Base-by-base conservation (phyloP, 1,284 basidiomycete genomes). In the Microbotryomycetes sp. region DNA sequence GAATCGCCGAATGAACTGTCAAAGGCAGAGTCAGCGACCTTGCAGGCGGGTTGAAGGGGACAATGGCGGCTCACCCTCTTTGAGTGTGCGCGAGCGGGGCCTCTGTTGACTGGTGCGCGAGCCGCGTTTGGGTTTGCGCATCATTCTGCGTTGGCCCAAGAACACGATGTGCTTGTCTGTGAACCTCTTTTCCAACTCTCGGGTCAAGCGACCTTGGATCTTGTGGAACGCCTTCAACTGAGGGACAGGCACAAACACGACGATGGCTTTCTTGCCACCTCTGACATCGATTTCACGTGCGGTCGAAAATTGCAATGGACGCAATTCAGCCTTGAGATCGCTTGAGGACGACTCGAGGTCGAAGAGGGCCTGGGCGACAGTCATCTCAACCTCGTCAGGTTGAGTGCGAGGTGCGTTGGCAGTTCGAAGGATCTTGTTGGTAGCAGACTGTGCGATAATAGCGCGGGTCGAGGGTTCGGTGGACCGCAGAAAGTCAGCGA, bases 181-280 rank as follows among this genome's bases (percentile, higher is more conserved):
- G 82, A 99, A 97, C 82, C 98, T 98, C 86, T 99, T 99, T 86
- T 98, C 96, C 76, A 99, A 86, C 79, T 99, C 94, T 46, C 58
- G 59, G 42, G 60, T 61, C 53, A 66, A 45, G 58, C 94, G 88
- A 77, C 86, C 86, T 82, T 98, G 96, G 74, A 98, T 83, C 81
- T 96, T 98, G 83, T 89, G 91, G 88, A 94, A 99, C 49, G 94
- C 96, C 83, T 97, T 97, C 79, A 96, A 79, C 81, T 94, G 91
- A 73, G 94, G 92, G 64, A 97, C 88, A 68, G 96, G 96, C 62
- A 98, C 93, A 75, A 99, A 99, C 79, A 99, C 82, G 70, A 98
- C 92, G 73, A 98, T 94, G 58, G 96, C 96, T 83, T 97, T 98
- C 84, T 97, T 97, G 76, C 92, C 92, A 72, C 94, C 96, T 77